Conservation (phyloP, 2,329 filamentous ascomycete species). For the Cylindrodendrum hubeiense region DNA sequence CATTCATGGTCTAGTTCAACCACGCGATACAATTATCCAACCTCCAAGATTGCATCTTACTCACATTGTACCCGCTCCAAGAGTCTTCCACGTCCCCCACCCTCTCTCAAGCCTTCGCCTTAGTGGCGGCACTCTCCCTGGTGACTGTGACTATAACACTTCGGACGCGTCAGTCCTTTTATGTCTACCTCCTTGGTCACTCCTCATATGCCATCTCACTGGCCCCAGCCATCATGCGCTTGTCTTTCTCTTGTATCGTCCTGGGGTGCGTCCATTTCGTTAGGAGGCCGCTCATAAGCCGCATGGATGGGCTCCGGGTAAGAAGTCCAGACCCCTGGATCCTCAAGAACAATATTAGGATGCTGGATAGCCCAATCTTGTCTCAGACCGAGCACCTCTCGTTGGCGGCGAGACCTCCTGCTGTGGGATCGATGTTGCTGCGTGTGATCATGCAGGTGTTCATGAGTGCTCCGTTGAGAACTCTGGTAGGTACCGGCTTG, state of each 20-base stretch:
- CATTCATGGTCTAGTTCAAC: not conserved
- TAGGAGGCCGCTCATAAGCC: conserved; percentile 3
- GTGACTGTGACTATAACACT: not conserved
- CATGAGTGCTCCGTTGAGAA: not conserved
- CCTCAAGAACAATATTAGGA: conserved; percentile 16
- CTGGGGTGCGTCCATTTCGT: conserved; percentile 45
- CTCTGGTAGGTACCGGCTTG: not conserved
- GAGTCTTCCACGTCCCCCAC: not conserved
- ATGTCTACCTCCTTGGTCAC: not conserved
- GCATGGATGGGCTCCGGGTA: conserved; percentile 1
- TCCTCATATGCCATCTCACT: not conserved
- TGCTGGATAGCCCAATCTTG: conserved; percentile 4
- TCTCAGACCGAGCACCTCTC: too few species aligned
- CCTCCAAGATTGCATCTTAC: not conserved
- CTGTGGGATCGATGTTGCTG: not conserved
- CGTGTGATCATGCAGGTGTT: not conserved
- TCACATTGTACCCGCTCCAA: not conserved
- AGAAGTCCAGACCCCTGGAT: not conserved
- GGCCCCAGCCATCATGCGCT: not conserved
- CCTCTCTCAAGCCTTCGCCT: not conserved
- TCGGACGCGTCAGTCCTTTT: not conserved
- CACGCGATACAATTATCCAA: not conserved
- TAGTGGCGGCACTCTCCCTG: not conserved
- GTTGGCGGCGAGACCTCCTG: too few species aligned
- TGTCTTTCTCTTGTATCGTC: conserved; percentile 6